Percentiles rank a stretch among this genome's conserved stretches.
Conservation (phyloP, 768 basidiomycete species). For the Calvatia gigantea region DNA sequence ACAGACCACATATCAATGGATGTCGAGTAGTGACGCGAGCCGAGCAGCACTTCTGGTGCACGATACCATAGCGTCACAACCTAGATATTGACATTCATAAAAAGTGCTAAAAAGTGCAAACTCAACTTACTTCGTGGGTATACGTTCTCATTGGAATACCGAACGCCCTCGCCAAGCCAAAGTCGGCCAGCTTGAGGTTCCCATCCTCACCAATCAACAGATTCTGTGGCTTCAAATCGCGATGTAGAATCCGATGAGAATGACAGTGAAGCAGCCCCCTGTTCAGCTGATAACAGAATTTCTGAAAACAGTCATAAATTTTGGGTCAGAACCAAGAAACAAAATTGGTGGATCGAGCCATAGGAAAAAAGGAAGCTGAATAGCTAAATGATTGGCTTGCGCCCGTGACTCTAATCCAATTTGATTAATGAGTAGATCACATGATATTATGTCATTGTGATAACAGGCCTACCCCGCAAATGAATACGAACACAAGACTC, state of each 20-base stretch:
- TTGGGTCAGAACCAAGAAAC: background rate
- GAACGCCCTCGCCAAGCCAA: slow-evolving; percentile 94
- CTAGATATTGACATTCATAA: slow-evolving; percentile 39
- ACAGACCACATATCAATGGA: slow-evolving; percentile 99
- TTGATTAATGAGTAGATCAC: slow-evolving; percentile 23
- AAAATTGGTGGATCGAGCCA: no score
- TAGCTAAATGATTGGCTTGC: background rate
- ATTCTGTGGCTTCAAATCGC: slow-evolving; percentile 96
- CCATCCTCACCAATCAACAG: slow-evolving; percentile 85
- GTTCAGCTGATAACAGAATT: slow-evolving; percentile 93
- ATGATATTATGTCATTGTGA: slow-evolving; percentile 23
- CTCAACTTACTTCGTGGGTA: slow-evolving; percentile 80
- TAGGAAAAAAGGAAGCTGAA: background rate
- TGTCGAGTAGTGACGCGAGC: slow-evolving; percentile 94
- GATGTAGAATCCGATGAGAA: slow-evolving; percentile 92
- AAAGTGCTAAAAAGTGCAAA: background rate
- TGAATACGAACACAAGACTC: background rate
- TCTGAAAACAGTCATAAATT: slow-evolving; percentile 44
- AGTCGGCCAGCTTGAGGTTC: slow-evolving; percentile 95
- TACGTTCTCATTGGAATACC: slow-evolving; percentile 99
- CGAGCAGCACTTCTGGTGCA: slow-evolving; percentile 94
- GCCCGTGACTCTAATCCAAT: slow-evolving; percentile 3
- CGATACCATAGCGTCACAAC: slow-evolving; percentile 99
- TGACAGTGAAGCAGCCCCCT: slow-evolving; percentile 94
- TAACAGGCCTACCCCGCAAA: background rate